Conservation (phyloP, 164 flowering plant species). For the Echeveria elegans region DNA sequence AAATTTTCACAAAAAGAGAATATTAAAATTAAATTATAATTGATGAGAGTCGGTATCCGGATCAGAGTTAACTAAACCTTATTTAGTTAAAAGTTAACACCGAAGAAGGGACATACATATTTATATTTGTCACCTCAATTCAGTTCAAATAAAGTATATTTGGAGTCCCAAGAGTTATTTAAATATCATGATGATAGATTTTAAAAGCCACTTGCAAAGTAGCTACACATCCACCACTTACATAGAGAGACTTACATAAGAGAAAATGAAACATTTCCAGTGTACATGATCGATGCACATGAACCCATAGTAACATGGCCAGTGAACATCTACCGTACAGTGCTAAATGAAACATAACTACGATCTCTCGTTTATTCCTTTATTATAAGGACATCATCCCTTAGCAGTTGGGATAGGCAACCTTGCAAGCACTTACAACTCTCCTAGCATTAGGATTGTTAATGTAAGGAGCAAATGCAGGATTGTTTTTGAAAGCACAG, state of each 20-base stretch:
- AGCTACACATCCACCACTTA: background rate
- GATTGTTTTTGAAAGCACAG: background rate
- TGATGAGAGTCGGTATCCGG: too few species aligned
- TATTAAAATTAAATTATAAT: too few species aligned
- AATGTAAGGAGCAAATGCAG: conserved; percentile 2
- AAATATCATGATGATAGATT: background rate
- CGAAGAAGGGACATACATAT: too few species aligned
- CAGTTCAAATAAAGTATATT: background rate
- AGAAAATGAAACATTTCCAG: background rate
- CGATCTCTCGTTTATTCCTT: background rate
- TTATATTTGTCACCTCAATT: too few species aligned
- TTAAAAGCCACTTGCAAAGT: background rate
- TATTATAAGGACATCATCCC: background rate
- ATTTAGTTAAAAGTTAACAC: too few species aligned
- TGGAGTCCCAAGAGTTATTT: background rate
- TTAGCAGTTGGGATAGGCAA: background rate
- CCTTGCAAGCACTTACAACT: background rate
- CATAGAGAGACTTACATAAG: background rate
- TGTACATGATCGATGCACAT: background rate
- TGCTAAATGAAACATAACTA: background rate
- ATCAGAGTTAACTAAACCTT: too few species aligned
- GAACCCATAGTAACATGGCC: background rate
- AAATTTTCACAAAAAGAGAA: too few species aligned
- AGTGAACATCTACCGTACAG: background rate
- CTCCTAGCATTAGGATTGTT: background rate